phyloP scores from a whole-genome alignment of 495 filamentous ascomycete species.

The Trichodelitschia bisporula region DNA sequence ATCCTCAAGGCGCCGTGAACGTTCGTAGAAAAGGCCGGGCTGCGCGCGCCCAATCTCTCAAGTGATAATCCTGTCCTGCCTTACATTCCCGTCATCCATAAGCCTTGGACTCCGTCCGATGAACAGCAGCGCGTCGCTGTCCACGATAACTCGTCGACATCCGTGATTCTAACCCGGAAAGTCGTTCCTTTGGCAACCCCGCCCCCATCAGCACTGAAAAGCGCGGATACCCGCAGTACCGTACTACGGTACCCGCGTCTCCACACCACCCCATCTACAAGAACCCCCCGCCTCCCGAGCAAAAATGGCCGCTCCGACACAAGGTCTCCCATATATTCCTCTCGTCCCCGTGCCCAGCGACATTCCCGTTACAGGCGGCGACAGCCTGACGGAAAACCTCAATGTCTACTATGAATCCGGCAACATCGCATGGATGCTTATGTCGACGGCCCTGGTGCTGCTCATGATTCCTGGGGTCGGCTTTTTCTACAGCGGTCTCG shows the following conservation, averaged over 20 bases:
- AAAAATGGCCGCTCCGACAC: background rate
- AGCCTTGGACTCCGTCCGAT: too few relatives aligned
- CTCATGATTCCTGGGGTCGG: slow-evolving; percentile 97
- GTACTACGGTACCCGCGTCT: background rate
- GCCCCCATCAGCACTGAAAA: too few relatives aligned
- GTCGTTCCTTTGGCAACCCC: too few relatives aligned
- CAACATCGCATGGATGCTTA: slow-evolving; percentile 83
- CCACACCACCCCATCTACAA: background rate
- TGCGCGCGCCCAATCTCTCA: too few relatives aligned
- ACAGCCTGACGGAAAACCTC: slow-evolving; percentile 47
- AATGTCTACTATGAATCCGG: slow-evolving; percentile 70
- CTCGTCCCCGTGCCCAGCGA: slow-evolving; percentile 27
- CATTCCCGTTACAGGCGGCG: slow-evolving; percentile 37
- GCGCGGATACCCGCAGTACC: too few relatives aligned
- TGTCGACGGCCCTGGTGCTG: slow-evolving; percentile 67
- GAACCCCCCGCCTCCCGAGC: background rate
- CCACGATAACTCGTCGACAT: too few relatives aligned
- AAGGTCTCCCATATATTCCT: slow-evolving; percentile 7
- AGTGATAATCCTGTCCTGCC: too few relatives aligned
- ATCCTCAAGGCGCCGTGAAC: too few relatives aligned
- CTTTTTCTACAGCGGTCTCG: slow-evolving; percentile 97
- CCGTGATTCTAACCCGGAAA: too few relatives aligned
- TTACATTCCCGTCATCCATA: too few relatives aligned
- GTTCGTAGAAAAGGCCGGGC: too few relatives aligned
- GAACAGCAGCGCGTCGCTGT: too few relatives aligned